Evolutionary conservation across 192 early-diverging fungal species (phyloP), one percentile per base, ranked within the genome.

Genomic region (Ambispora gerdemannii): DNA sequence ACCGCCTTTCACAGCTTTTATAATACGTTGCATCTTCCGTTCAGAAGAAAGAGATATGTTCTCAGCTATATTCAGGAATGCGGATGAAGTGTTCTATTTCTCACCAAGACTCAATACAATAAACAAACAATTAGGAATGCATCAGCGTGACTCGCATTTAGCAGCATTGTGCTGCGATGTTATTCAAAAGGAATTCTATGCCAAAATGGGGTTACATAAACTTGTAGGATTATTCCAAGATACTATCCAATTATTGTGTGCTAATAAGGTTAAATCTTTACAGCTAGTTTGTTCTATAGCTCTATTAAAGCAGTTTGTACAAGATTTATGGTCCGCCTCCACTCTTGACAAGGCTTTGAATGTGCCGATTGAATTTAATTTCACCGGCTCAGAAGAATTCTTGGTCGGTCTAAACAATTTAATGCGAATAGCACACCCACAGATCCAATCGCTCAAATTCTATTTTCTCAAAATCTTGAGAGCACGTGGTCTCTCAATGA

Each of bases 381-480:
- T n/a, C 4, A 50, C 33, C 28, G 20, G 38, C 31, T 27, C 20
- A 8, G n/a, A 36, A 20, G 49, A 66, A 17, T 63, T 71, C 17
- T 19, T 72, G 17, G 31, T 72, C 3, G 19, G 56, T 24, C 20
- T 64, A 28, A 72, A 72, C 19, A n/a, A 52, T 20, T 31, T 27
- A 0, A 64, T 72, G 58, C 3, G 4, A 22, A 3, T 67, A 3
- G 10, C 15, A 10, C 25, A 64, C 38, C 49, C 71, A 17, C 47
- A 53, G 25, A 34, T 72, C 33, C 20, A 72, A 51, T 72, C 71
- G 17, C 22, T 66, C 17, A 63, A 66, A 13, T 27, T 72, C 4
- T 72, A 72, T 35, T 72, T 72, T 19, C 56, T 72, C 43, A 17
- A 24, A 64, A 24, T 32, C 28, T 50, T 72, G 25, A 25, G 70